Conservation (phyloP, 164 flowering plant species). For the Kalanchoe fedtschenkoi region DNA sequence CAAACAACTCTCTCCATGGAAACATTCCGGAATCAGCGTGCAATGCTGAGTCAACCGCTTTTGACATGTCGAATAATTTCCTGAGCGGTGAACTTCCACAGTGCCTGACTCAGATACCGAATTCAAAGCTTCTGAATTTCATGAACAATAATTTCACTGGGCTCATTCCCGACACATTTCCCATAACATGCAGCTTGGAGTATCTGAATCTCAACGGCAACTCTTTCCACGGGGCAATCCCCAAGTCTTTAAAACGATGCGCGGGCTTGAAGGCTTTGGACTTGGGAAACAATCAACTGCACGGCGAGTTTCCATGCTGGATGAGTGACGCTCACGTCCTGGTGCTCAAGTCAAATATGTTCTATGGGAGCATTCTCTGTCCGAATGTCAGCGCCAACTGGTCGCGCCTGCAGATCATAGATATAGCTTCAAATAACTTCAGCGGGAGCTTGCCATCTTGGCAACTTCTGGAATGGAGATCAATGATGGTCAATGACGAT, state of each 20-base stretch:
- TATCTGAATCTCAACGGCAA: slow-evolving; percentile 42
- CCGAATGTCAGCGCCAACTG: too few relatives aligned
- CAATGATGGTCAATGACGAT: slow-evolving; percentile 24
- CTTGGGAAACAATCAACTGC: slow-evolving; percentile 9
- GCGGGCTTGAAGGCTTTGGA: slow-evolving; percentile 26
- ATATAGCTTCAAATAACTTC: neutral
- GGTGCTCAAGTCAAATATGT: slow-evolving; percentile 8
- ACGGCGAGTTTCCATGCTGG: slow-evolving; percentile 13
- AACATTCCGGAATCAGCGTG: slow-evolving; percentile 45
- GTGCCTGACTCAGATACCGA: slow-evolving; percentile 20
- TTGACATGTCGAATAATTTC: slow-evolving; percentile 36
- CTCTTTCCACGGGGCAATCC: slow-evolving; percentile 32
- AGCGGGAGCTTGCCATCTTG: slow-evolving; percentile 15
- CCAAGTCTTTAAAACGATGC: slow-evolving; percentile 43
- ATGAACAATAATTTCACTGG: slow-evolving; percentile 34
- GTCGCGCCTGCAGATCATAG: slow-evolving; percentile 2
- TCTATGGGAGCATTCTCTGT: neutral
- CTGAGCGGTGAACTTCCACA: slow-evolving; percentile 33
- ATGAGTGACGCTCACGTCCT: slow-evolving; percentile 8
- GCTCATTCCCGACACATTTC: slow-evolving; percentile 21
- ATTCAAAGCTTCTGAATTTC: slow-evolving; percentile 36
- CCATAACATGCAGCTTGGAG: slow-evolving; percentile 17
- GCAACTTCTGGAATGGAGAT: slow-evolving; percentile 24
- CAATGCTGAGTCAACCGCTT: slow-evolving; percentile 17
- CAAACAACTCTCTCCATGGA: slow-evolving; percentile 33